Conservation (phyloP, 73 alveolate genomes). For the Paramecium biaurelia region DNA sequence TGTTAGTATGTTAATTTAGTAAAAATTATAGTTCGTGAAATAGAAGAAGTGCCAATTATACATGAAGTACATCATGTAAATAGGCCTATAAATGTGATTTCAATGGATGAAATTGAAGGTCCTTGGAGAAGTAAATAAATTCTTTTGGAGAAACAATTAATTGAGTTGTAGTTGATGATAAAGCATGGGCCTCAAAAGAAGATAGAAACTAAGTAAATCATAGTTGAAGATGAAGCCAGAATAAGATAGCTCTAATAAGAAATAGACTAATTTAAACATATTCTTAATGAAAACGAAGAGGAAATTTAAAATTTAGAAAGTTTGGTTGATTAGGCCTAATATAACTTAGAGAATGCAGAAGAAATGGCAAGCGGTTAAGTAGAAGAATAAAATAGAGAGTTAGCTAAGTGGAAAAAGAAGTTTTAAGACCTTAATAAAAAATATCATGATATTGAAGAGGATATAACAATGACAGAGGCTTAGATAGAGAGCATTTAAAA, state of each 20-base stretch:
- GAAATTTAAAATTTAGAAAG: neutral
- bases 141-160: neutral
- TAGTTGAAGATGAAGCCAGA: neutral
- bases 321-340: neutral
- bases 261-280: neutral
- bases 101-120: slow-evolving; percentile 26
- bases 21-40: neutral
- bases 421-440: neutral
- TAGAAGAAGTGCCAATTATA: neutral
- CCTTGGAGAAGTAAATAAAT: slow-evolving; percentile 22
- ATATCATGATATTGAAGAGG: neutral
- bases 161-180: slow-evolving; percentile 2
- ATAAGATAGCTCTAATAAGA: neutral
- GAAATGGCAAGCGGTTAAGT: neutral
- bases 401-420: slow-evolving; percentile 26
- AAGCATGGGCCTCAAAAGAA: neutral
- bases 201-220: neutral
- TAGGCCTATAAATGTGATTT: neutral
- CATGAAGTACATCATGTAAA: slow-evolving; percentile 49
- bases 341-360: neutral
- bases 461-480: slow-evolving; percentile 7
- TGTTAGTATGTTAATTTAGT: neutral
- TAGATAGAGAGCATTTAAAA: neutral
- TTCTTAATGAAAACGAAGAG: neutral
- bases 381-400: slow-evolving; percentile 6